Base-by-base conservation (phyloP, 78 protist genomes). In the Isochrysis galbana region DNA sequence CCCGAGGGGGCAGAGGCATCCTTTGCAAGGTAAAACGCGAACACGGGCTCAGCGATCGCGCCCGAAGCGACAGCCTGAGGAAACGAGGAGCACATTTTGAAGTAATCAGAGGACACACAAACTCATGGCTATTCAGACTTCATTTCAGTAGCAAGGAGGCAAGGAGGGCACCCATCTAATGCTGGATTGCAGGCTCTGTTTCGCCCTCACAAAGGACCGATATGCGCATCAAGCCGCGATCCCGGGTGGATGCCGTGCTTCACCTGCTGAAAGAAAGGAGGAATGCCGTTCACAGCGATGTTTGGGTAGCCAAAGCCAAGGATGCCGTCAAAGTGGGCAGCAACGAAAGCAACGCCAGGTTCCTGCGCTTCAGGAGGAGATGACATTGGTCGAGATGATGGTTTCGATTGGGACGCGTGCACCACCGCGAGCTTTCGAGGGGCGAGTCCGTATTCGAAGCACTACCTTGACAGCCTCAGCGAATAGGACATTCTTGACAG, bases 221-320 rank as follows among this genome's bases (percentile, higher is more conserved):
- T n/a, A n/a, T n/a, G n/a, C n/a, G n/a, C n/a, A n/a, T n/a, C n/a
- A n/a, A n/a, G n/a, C n/a, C n/a, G n/a, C n/a, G n/a, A n/a, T n/a
- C n/a, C n/a, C n/a, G n/a, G n/a, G n/a, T n/a, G n/a, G n/a, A 32
- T 21, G 14, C 19, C 7, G 74, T 32, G 17, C 44, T 34, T 4
- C 44, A 70, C n/a, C 90, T 91, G 94, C 96, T 96, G 78, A 91
- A 95, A 98, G 90, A 93, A 88, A 14, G 99, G 98, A 83, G 95
- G 86, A 36, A 97, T 96, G 32, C 36, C 44, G 95, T 98, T 94
- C 84, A 96, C 98, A 54, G 99, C 36, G 95, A 98, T 98, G 67
- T 87, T 19, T 44, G 90, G 51, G 95, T 91, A 98, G 32, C 99
- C 99, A 45, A 98, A 55, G 48, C 99, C 99, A 44, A 98, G 91